Evolutionary conservation across 2,329 filamentous ascomycete species (phyloP), one percentile per base, ranked within the genome.

Genomic region (Aspergillus ochraceoroseus): DNA sequence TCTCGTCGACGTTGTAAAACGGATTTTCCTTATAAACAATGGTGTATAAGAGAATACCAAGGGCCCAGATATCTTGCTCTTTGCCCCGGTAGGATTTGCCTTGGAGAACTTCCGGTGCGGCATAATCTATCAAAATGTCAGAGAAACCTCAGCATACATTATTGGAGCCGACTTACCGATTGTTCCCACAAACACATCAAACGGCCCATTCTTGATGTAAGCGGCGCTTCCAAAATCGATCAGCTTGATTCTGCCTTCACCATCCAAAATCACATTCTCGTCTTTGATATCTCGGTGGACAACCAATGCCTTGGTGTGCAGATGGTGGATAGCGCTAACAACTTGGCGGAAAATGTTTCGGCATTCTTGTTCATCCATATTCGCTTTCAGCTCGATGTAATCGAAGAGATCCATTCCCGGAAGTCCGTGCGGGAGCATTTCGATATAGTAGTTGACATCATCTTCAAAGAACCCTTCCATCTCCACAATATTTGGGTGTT

Each of bases 21-120:
- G 92, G 90, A 60, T 98, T 98, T 69, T 98, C 92, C 70, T 96
- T 98, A 76, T 98, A 98, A 58, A 96, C 85, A 59, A 98, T 95
- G 18, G 92, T 98, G 71, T 98, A 98, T 9, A 98, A 79, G 17
- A 98, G 76, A 57, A 98, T 96, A 15, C 92, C 92, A 11, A 98
- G 76, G 1, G 92, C 92, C 92, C 92, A 98, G 19, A 98, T 88
- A 59, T 98, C 92, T 71, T 98, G 92, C 64, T 95, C 90, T 66
- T 94, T 95, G 58, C 92, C 92, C 52, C 85, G 80, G 67, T 98
- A 98, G 11, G 89, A 84, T 54, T 83, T 84, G 32, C 92, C 92
- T 43, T 88, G 88, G 33, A 98, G 76, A 39, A 98, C 92, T 70
- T 98, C 92, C n/a, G 92, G 92, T 5, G 92, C 92, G 31, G 92